Percentiles rank a stretch among this genome's conserved stretches.
Evolutionary conservation across 2,329 filamentous ascomycete genomes (phyloP).

Genomic region (Fusarium sp.): DNA sequence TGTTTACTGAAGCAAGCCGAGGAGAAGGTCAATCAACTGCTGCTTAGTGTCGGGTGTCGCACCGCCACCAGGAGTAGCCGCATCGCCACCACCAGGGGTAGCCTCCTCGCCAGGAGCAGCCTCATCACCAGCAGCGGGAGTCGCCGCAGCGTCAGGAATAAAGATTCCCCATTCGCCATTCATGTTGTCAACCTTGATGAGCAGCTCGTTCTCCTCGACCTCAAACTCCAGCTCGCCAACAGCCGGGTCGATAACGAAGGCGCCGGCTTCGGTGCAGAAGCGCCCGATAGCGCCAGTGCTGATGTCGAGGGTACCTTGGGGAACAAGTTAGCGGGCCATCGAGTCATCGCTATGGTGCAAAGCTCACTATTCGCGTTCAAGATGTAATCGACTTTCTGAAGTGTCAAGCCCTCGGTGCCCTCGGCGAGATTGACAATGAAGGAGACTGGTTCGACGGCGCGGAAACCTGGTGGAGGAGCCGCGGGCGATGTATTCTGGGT

Average conservation of each 20-base stretch:
- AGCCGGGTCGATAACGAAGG: not conserved
- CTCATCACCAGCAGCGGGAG: constrained; percentile 4
- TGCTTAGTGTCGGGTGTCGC: not conserved
- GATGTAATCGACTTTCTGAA: constrained; percentile 57
- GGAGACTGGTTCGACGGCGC: constrained; percentile 51
- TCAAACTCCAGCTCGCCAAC: constrained; percentile 54
- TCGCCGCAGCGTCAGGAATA: constrained; percentile 21
- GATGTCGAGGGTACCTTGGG: not conserved
- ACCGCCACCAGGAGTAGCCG: not conserved
- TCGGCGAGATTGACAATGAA: constrained; percentile 51
- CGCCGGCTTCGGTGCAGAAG: not conserved
- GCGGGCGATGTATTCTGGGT: constrained; percentile 48
- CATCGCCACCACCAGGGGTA: not conserved
- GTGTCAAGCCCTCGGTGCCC: constrained; percentile 47
- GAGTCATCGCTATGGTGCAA: not conserved
- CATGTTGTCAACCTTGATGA: constrained; percentile 46
- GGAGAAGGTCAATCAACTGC: not conserved
- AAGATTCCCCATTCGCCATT: constrained; percentile 52
- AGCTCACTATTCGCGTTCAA: constrained; percentile 49
- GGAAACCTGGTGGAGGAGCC: constrained; percentile 51
- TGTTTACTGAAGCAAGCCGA: not conserved
- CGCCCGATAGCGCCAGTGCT: not conserved
- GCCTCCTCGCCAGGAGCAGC: not conserved
- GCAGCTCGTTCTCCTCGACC: constrained; percentile 55
- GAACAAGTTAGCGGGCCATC: not conserved